Conservation (phyloP, 371 early-diverging fungal genomes). For the Chytridiales sp. region DNA sequence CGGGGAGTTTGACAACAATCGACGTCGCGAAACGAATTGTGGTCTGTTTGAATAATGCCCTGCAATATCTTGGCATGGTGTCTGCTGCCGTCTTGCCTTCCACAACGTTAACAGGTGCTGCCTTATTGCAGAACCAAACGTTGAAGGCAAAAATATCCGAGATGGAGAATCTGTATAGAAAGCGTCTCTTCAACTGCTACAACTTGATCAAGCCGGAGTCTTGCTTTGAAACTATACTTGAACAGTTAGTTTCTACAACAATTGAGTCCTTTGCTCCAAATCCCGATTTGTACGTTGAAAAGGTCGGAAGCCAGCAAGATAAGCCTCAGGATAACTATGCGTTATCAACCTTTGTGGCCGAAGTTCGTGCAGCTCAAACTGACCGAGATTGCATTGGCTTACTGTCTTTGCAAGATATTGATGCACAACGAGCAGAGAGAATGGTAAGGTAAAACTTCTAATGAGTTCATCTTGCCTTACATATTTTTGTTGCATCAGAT, state of each 20-base stretch:
- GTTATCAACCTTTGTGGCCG: too few species aligned
- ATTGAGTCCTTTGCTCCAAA: constrained; percentile 53
- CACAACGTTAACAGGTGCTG: too few species aligned
- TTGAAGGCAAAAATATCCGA: constrained; percentile 2
- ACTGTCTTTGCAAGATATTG: constrained; percentile 28
- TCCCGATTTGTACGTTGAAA: constrained; percentile 31
- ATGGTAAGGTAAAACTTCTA: constrained; percentile 24
- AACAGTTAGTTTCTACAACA: constrained; percentile 49
- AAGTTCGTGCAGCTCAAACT: too few species aligned
- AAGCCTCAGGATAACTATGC: constrained; percentile 13
- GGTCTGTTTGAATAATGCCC: constrained; percentile 72
- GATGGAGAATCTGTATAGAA: constrained; percentile 56
- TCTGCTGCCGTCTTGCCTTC: constrained; percentile 34
- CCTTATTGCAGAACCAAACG: too few species aligned
- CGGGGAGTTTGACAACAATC: constrained; percentile 61
- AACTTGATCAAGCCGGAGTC: constrained; percentile 62
- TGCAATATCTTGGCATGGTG: constrained; percentile 53
- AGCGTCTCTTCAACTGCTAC: constrained; percentile 76
- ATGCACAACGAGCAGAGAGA: constrained; percentile 35
- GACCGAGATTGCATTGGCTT: neutral
- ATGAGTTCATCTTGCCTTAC: constrained; percentile 4
- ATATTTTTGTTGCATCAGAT: neutral
- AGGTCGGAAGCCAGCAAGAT: constrained; percentile 7
- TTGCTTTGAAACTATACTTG: constrained; percentile 64
- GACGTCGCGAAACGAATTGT: constrained; percentile 82